Base-by-base conservation (phyloP, 331 rosid genomes). In the Cucumis variabilis region DNA sequence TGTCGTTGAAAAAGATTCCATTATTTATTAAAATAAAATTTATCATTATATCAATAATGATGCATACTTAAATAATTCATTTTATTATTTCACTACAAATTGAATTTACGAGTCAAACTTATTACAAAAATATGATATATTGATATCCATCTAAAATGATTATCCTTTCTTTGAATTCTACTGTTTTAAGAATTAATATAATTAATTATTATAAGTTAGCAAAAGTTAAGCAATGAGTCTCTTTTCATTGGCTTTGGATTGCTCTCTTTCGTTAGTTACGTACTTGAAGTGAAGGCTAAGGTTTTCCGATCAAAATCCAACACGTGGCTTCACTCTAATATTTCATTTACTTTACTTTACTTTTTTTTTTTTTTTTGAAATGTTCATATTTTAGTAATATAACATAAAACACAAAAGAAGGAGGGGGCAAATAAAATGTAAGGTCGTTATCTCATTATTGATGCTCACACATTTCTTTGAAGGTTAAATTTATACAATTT, bases 271-370 rank as follows among this genome's bases (percentile, higher is more conserved):
- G 63, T 77, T 77, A 23, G 41, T n/a, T 77, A 48, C 82, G 11
- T 76, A 23, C 33, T 15, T 48, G 28, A 81, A 81, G 69, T 80
- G 50, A 55, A 55, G 85, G 85, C 69, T 16, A 80, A 80, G 25
- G 25, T 0, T 1, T 5, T 11, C 66, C 70, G 58, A 81, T 28
- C 16, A 81, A 81, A 28, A 11, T 11, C 6, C 1, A 1, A 81
- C 85, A 58, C 50, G 70, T 80, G 20, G 27, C 41, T 25, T 25
- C 30, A 6, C 3, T 24, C n/a, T 23, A 2, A 74, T 74, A 15
- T 50, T 77, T 48, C 13, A 0, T 71, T 71, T 30, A 16, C 2
- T 71, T 7, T 30, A 13, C 6, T 5, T 1, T 7, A 11, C 13
- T 11, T 69, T 69, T 30, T 6, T 13, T 13, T 12, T 20, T 5